Conservation (phyloP, 768 basidiomycete genomes). For the Sporobolomyces roseus region DNA sequence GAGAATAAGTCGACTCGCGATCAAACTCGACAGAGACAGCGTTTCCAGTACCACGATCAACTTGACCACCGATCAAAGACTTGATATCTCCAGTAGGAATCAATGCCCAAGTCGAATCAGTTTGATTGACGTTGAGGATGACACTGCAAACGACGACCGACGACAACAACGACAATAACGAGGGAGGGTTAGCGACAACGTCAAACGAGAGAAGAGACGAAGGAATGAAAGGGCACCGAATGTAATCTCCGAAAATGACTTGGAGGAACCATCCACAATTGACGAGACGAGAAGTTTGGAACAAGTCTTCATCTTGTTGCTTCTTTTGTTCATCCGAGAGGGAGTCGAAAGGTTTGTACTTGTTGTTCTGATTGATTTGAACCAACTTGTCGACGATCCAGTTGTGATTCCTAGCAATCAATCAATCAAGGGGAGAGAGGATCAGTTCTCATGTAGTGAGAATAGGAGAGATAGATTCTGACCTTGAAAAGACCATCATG, state of each 20-base stretch:
- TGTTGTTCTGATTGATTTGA: slow-evolving; percentile 58
- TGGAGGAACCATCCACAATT: slow-evolving; percentile 36
- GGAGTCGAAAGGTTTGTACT: slow-evolving; percentile 48
- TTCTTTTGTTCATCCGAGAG: slow-evolving; percentile 17
- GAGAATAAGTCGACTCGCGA: neutral
- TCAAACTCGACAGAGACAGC: slow-evolving; percentile 34
- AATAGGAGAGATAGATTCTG: slow-evolving; percentile 42
- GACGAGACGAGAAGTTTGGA: slow-evolving; percentile 38
- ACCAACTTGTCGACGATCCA: slow-evolving; percentile 58
- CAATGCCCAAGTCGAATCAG: slow-evolving; percentile 32
- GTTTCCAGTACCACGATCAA: slow-evolving; percentile 32
- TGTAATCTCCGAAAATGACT: slow-evolving; percentile 39
- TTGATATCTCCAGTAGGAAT: slow-evolving; percentile 35
- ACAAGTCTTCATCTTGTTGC: slow-evolving; percentile 38
- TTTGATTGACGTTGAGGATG: slow-evolving; percentile 35
- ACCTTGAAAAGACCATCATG: slow-evolving; percentile 64
- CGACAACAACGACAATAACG: neutral
- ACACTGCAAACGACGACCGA: neutral
- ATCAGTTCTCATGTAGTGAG: no score
- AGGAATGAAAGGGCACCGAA: neutral
- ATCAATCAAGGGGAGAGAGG: no score
- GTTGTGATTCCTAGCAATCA: slow-evolving; percentile 54
- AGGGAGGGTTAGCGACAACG: no score
- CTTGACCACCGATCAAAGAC: neutral
- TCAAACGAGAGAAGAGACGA: neutral